A percentile compares a stretch with the other conserved stretches of the same genome.
phyloP scores from a whole-genome alignment of 495 filamentous ascomycete species.

The Geoglossum glabrum region DNA sequence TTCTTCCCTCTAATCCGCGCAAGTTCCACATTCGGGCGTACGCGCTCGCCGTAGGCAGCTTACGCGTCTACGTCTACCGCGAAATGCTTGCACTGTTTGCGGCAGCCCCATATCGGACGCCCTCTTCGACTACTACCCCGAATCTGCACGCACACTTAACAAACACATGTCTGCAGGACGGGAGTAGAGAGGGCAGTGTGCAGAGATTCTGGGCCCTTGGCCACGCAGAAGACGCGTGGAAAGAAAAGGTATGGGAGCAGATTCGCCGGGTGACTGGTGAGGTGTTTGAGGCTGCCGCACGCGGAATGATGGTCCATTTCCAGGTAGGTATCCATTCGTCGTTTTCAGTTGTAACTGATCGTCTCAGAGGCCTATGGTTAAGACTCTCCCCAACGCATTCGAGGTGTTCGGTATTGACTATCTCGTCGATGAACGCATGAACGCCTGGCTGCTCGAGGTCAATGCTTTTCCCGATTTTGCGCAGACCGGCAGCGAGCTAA shows the following conservation, averaged over 20 bases:
- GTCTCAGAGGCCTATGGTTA: background rate
- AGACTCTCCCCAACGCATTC: conserved; percentile 60
- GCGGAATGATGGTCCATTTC: conserved; percentile 73
- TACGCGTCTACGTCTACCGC: conserved; percentile 71
- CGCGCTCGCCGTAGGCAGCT: conserved; percentile 54
- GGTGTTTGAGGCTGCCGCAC: conserved; percentile 65
- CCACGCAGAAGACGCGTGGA: conserved; percentile 21
- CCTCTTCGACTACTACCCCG: conserved; percentile 11
- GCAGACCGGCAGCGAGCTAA: conserved; percentile 64
- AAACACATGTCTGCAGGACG: conserved; percentile 79
- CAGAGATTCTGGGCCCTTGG: conserved; percentile 46
- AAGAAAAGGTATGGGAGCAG: conserved; percentile 43
- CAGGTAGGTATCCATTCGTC: conserved; percentile 21
- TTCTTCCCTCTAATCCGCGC: conserved; percentile 33
- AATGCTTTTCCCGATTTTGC: conserved; percentile 92
- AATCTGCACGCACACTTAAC: conserved; percentile 62
- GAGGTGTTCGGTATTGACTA: conserved; percentile 90
- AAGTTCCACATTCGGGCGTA: conserved; percentile 96
- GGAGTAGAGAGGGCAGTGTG: conserved; percentile 38
- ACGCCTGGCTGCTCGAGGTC: conserved; percentile 66
- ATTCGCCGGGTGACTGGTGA: conserved; percentile 54
- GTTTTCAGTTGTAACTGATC: background rate
- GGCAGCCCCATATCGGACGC: conserved; percentile 36
- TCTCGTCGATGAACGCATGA: conserved; percentile 45
- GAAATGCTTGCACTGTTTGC: conserved; percentile 90